Conservation (phyloP, 1,284 basidiomycete genomes). For the Boletus smithii region DNA sequence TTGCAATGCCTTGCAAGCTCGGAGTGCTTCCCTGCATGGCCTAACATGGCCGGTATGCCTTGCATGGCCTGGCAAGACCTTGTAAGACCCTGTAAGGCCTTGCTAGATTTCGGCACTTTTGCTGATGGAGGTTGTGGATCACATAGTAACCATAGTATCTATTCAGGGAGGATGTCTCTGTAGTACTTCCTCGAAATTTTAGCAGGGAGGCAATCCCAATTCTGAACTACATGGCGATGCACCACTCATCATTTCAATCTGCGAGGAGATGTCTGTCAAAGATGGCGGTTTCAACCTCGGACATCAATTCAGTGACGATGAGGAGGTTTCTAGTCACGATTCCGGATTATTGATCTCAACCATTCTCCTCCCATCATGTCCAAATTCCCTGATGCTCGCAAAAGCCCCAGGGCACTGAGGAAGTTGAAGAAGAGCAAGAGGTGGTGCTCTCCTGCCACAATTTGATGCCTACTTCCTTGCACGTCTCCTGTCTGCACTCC, state of each 20-base stretch:
- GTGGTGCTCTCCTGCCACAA: neutral
- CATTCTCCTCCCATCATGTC: constrained; percentile 1
- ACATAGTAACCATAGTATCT: too few relatives aligned
- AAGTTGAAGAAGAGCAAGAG: constrained; percentile 1
- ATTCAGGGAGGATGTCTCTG: constrained; percentile 8
- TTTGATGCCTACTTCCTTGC: constrained; percentile 10
- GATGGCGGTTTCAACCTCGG: too few relatives aligned
- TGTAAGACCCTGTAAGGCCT: too few relatives aligned
- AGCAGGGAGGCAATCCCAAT: constrained; percentile 6
- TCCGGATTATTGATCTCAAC: neutral
- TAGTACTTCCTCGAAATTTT: constrained; percentile 9
- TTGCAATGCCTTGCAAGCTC: too few relatives aligned
- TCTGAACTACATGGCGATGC: constrained; percentile 7
- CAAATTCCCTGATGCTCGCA: constrained; percentile 8
- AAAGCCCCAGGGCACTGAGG: neutral
- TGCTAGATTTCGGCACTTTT: too few relatives aligned
- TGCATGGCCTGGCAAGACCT: too few relatives aligned
- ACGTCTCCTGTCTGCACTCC: neutral
- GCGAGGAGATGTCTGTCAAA: constrained; percentile 1
- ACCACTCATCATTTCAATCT: constrained; percentile 6
- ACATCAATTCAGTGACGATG: neutral
- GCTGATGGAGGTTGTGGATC: too few relatives aligned
- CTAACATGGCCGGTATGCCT: too few relatives aligned
- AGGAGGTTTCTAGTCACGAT: neutral
- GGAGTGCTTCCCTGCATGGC: too few relatives aligned